Evolutionary conservation across 345 rosid species (phyloP).

Genomic region (Fremontodendron californicum): DNA sequence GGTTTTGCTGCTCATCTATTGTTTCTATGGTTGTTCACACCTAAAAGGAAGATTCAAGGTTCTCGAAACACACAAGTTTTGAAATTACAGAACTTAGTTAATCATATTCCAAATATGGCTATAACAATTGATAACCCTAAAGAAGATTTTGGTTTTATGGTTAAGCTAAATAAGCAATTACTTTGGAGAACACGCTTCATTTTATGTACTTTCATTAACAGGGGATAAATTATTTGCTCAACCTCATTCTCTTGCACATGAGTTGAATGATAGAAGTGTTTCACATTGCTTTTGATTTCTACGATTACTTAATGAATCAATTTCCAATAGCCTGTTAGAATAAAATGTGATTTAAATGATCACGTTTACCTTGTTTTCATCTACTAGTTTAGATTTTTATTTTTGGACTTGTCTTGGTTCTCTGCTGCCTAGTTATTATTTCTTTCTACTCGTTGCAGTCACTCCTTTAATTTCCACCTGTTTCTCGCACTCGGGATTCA

Average conservation of each 20-base stretch:
- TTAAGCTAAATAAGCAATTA: not conserved
- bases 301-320: not conserved
- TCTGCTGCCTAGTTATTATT: constrained; percentile 1
- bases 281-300: not conserved
- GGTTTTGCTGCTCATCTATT: not conserved
- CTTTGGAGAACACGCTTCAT: too few relatives aligned
- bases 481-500: not conserved
- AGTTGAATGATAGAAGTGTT: not conserved
- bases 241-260: not conserved
- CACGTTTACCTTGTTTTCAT: not conserved
- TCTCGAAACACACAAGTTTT: not conserved
- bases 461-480: not conserved
- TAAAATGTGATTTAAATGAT: not conserved
- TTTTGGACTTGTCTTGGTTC: not conserved
- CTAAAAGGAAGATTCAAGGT: not conserved
- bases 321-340: not conserved
- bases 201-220: too few relatives aligned
- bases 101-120: too few relatives aligned
- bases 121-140: not conserved
- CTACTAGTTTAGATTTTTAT: not conserved
- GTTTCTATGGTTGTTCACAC: not conserved
- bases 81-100: too few relatives aligned
- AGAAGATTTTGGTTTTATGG: not conserved
- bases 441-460: not conserved
- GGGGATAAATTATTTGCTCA: not conserved